Conservation (phyloP, 2,329 filamentous ascomycete species). For the Anthostomella pinea region DNA sequence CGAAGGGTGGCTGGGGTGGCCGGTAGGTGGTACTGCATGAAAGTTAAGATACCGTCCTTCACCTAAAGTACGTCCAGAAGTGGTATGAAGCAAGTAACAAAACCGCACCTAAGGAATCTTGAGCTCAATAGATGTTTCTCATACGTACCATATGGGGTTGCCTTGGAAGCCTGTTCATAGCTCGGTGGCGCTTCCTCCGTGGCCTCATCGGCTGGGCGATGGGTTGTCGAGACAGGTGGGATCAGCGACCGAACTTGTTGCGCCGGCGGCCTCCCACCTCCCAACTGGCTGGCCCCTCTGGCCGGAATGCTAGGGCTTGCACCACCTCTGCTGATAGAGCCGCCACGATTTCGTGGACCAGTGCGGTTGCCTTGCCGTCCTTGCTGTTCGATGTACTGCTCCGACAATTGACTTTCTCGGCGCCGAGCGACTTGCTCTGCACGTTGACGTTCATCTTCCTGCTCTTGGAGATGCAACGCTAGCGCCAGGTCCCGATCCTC, state of each 20-base stretch:
- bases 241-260: constrained; percentile 47
- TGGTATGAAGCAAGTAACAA: no score
- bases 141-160: constrained; percentile 49
- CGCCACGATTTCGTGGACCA: constrained; percentile 19
- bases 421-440: constrained; percentile 57
- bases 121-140: no score
- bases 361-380: constrained; percentile 35
- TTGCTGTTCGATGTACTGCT: constrained; percentile 68
- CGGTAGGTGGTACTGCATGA: constrained; percentile 50
- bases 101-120: no score
- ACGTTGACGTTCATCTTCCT: constrained; percentile 80
- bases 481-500: constrained; percentile 86
- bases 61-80: no score
- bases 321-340: constrained; percentile 19
- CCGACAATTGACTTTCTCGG: constrained; percentile 66
- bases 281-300: constrained; percentile 14
- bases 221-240: constrained; percentile 39
- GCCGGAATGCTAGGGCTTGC: constrained; percentile 20
- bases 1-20: constrained; percentile 47
- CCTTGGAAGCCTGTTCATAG: constrained; percentile 55
- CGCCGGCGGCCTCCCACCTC: constrained; percentile 24
- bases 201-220: constrained; percentile 37
- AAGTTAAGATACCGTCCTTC: no score
- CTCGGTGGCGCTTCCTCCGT: constrained; percentile 54
- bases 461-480: constrained; percentile 89